Evolutionary conservation across 768 basidiomycete genomes (phyloP).

Genomic region (Pleurotus salmoneostramineus): DNA sequence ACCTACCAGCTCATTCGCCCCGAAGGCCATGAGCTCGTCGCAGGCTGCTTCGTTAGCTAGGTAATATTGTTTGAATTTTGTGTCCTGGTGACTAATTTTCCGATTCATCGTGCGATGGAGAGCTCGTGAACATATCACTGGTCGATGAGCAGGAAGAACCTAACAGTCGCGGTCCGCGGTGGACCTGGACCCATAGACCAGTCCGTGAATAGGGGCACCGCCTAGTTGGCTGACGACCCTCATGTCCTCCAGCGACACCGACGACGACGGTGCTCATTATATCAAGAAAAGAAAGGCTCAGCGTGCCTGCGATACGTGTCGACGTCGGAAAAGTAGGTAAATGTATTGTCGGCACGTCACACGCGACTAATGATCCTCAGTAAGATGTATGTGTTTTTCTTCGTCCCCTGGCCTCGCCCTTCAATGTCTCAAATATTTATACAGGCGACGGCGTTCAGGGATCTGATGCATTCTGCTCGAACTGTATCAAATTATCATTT

Average conservation of each 20-base stretch:
- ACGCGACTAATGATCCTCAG: constrained; percentile 16
- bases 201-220: too few species aligned
- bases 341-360: constrained; percentile 7
- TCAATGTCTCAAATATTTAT: constrained; percentile 13
- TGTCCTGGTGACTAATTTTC: too few species aligned
- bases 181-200: too few species aligned
- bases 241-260: not conserved
- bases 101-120: too few species aligned
- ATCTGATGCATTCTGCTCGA: constrained; percentile 58
- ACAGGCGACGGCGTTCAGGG: constrained; percentile 68
- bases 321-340: constrained; percentile 62
- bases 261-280: not conserved
- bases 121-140: too few species aligned
- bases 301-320: constrained; percentile 73
- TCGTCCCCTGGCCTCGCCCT: not conserved
- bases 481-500: constrained; percentile 50
- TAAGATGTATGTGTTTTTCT: constrained; percentile 32
- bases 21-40: too few species aligned
- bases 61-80: too few species aligned
- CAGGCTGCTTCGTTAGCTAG: too few species aligned
- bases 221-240: not conserved
- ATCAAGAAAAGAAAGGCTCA: not conserved
- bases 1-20: too few species aligned
- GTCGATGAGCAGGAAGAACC: too few species aligned
- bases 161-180: too few species aligned